Conservation (phyloP, 2,329 filamentous ascomycete species). For the Truncatella angustata region DNA sequence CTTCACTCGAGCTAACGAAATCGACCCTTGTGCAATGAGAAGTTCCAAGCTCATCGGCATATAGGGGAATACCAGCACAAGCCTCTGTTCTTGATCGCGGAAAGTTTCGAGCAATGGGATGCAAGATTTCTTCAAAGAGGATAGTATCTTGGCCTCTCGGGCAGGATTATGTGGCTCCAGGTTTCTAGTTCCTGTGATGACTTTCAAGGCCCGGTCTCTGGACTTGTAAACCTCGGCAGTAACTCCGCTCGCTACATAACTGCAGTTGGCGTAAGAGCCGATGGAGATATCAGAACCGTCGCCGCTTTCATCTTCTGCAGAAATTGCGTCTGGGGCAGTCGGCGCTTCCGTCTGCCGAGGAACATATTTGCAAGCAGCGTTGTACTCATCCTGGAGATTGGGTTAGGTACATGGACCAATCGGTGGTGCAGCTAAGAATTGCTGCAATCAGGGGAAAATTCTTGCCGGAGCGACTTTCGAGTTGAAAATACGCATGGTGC, state of each 20-base stretch:
- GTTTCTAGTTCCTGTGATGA: conserved; percentile 72
- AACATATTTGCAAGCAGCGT: conserved; percentile 37
- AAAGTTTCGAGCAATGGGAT: conserved; percentile 74
- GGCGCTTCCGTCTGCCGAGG: background rate
- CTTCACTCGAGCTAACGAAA: conserved; percentile 31
- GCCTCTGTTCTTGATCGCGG: conserved; percentile 64
- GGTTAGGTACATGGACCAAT: too few species aligned
- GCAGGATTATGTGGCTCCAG: conserved; percentile 79
- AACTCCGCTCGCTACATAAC: conserved; percentile 62
- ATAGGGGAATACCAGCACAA: conserved; percentile 84
- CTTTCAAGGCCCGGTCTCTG: conserved; percentile 69
- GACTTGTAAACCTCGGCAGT: conserved; percentile 83
- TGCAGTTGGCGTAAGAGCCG: conserved; percentile 52
- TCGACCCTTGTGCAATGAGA: conserved; percentile 55
- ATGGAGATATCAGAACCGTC: conserved; percentile 42
- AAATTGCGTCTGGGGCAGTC: background rate
- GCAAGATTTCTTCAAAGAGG: conserved; percentile 50
- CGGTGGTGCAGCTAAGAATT: too few species aligned
- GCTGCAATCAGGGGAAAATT: too few species aligned
- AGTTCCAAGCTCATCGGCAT: conserved; percentile 69
- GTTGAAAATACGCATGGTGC: too few species aligned
- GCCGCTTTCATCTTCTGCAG: conserved; percentile 20
- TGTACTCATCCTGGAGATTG: conserved; percentile 65
- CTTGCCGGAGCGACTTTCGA: too few species aligned
- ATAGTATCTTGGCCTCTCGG: conserved; percentile 76